These are phyloP conservation scores for Plasmodium cynomolgi DNA, from an alignment of 169 alveolate genomes.

Conservation along the genomic window DNA sequence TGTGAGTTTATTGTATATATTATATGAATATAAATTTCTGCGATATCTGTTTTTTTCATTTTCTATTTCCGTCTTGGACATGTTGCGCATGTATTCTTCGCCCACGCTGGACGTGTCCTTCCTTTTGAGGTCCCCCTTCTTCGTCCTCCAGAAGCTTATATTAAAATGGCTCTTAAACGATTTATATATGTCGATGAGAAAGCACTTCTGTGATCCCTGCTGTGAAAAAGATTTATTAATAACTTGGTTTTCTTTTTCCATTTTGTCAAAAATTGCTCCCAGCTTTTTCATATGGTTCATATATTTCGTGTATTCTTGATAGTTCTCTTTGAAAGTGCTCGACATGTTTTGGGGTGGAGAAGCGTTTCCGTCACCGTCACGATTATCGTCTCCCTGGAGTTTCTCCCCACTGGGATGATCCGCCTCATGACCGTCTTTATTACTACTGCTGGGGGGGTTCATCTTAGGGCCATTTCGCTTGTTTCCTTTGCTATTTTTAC, in stretches of 20 bases:
- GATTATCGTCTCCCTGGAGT: neutral
- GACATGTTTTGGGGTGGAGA: neutral
- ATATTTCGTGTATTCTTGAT: neutral
- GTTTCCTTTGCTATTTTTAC: neutral
- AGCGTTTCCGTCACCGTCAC: neutral
- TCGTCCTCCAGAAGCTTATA: neutral
- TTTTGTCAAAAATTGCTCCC: conserved; percentile 33
- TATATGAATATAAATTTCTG: conserved; percentile 33
- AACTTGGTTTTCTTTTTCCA: conserved; percentile 36
- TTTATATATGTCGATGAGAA: conserved; percentile 61
- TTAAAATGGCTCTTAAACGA: conserved; percentile 71
- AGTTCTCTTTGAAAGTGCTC: neutral
- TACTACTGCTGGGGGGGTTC: neutral
- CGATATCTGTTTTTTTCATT: conserved; percentile 22
- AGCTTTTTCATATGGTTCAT: conserved; percentile 30
- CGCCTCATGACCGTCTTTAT: neutral
- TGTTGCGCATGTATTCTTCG: neutral
- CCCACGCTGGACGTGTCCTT: neutral
- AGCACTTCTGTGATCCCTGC: neutral
- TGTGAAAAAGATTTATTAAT: conserved; percentile 27
- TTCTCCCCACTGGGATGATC: neutral
- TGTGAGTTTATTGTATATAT: conserved; percentile 67
- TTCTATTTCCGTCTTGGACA: conserved; percentile 21
- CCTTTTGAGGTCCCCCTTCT: neutral
- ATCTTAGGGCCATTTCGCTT: neutral